Percentiles rank a stretch among this genome's conserved stretches.
These are phyloP conservation scores for Aspergillus terreus DNA, from an alignment of 2,329 filamentous ascomycete genomes.

Conservation along the genomic window DNA sequence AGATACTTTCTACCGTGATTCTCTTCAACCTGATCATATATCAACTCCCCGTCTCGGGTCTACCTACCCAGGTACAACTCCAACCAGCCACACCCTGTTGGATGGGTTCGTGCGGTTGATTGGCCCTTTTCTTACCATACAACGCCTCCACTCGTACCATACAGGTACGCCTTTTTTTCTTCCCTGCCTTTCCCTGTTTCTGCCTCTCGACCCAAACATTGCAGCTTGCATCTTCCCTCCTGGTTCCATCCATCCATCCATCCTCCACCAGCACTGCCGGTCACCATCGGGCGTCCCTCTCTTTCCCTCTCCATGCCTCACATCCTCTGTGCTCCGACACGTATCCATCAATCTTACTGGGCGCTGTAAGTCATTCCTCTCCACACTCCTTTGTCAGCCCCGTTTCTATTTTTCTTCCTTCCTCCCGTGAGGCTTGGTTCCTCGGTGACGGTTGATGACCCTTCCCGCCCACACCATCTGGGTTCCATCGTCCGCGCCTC, in stretches of 20 bases:
- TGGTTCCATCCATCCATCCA: constrained; percentile 1
- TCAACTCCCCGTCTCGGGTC: too few relatives aligned
- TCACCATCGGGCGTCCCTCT: too few relatives aligned
- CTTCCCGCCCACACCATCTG: neutral
- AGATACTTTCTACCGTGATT: too few relatives aligned
- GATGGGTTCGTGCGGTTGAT: too few relatives aligned
- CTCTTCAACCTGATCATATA: too few relatives aligned
- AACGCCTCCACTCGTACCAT: too few relatives aligned
- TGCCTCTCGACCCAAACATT: neutral
- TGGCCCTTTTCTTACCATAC: too few relatives aligned
- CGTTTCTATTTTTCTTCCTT: neutral
- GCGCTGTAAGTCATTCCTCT: neutral
- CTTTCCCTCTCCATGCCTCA: neutral
- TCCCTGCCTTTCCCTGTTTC: neutral
- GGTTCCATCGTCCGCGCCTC: neutral
- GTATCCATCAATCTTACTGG: neutral
- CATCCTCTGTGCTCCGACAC: neutral
- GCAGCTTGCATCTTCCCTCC: neutral
- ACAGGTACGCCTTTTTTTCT: neutral
- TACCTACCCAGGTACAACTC: too few relatives aligned
- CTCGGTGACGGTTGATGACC: neutral
- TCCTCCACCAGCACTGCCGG: neutral
- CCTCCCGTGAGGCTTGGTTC: neutral
- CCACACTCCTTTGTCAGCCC: constrained; percentile 1
- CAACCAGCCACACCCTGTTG: too few relatives aligned